Conservation (phyloP, 495 filamentous ascomycete genomes). For the Daldinia grandis region DNA sequence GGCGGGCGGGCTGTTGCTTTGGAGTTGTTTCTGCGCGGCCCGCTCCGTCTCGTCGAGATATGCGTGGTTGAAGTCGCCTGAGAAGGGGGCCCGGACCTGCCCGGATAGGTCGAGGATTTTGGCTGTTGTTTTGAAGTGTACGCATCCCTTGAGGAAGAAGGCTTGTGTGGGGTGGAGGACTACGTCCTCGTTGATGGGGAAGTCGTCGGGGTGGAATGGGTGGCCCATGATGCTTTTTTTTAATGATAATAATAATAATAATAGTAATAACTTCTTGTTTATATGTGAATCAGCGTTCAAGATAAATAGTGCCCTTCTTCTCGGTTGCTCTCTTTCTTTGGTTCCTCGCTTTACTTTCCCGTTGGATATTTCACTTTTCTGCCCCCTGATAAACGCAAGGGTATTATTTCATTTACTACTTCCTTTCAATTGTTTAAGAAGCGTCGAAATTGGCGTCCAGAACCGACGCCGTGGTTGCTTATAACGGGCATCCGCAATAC, state of each 20-base stretch:
- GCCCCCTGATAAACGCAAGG: too few species aligned
- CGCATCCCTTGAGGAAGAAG: slow-evolving; percentile 43
- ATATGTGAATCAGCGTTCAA: too few species aligned
- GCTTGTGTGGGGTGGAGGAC: slow-evolving; percentile 28
- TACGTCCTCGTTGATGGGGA: slow-evolving; percentile 42
- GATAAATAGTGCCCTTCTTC: too few species aligned
- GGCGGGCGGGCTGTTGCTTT: not conserved
- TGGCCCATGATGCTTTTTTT: slow-evolving; percentile 38
- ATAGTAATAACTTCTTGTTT: too few species aligned
- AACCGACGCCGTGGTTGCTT: slow-evolving; percentile 24
- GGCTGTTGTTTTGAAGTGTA: slow-evolving; percentile 45
- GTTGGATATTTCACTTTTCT: too few species aligned
- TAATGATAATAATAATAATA: too few species aligned
- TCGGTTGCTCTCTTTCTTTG: too few species aligned
- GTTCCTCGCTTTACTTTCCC: too few species aligned
- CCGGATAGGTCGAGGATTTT: slow-evolving; percentile 38
- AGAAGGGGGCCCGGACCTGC: slow-evolving; percentile 19
- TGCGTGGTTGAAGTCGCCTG: slow-evolving; percentile 42
- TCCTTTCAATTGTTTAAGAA: not conserved
- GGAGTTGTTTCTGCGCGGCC: slow-evolving; percentile 17
- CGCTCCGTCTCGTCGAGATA: slow-evolving; percentile 39
- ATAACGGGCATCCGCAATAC: slow-evolving; percentile 33
- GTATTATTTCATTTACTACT: not conserved
- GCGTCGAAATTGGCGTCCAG: not conserved
- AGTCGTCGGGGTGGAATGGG: slow-evolving; percentile 46